These are phyloP conservation scores for Tuber brumale DNA, from an alignment of 495 filamentous ascomycete genomes.

Conservation along the genomic window DNA sequence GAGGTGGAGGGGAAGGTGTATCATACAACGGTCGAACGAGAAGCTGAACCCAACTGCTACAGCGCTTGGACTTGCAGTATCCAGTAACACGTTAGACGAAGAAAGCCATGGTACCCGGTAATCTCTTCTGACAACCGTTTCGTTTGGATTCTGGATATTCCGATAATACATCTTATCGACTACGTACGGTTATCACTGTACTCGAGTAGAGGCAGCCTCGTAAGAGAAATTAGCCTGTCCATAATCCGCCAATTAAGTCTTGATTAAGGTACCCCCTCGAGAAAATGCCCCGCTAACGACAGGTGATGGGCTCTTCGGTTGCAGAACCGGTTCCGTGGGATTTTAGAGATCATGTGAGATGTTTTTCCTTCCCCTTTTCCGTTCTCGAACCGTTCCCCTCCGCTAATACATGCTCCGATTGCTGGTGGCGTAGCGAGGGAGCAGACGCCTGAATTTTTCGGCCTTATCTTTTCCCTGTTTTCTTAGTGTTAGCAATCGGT, in stretches of 20 bases:
- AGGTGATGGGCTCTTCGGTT: background rate
- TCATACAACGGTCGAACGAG: background rate
- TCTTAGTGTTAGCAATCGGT: background rate
- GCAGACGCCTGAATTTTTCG: background rate
- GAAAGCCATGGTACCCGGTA: background rate
- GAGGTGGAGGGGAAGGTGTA: background rate
- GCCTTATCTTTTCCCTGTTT: background rate
- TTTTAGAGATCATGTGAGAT: background rate
- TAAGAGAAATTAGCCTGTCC: constrained; percentile 2
- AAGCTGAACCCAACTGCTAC: background rate
- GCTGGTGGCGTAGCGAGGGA: background rate
- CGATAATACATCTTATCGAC: background rate
- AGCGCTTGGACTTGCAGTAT: background rate
- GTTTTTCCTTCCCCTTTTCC: background rate
- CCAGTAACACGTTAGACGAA: background rate
- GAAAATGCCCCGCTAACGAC: background rate
- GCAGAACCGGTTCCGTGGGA: background rate
- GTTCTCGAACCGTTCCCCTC: background rate
- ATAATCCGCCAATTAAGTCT: background rate
- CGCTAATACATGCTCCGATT: background rate
- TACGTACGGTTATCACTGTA: background rate
- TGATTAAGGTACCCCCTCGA: background rate
- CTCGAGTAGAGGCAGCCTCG: background rate
- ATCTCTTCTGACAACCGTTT: background rate
- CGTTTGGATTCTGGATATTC: background rate